Evolutionary conservation across 352 stramenopile genomes (phyloP).

Genomic region (Phytopythium cucurbitacearum): DNA sequence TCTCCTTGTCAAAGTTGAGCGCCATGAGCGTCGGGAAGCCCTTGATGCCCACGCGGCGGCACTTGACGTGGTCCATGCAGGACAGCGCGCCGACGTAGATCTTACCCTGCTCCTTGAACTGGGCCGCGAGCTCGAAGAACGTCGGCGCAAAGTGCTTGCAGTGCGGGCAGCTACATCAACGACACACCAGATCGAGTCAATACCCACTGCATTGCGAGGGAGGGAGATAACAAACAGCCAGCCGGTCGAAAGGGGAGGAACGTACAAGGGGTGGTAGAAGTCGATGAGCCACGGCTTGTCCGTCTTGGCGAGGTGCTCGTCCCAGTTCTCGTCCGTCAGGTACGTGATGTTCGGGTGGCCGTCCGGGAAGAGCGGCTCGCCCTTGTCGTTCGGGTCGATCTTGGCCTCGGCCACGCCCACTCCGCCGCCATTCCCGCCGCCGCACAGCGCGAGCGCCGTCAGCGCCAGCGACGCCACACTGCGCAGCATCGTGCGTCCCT

Average conservation of each 20-base stretch:
- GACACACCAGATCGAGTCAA: not conserved
- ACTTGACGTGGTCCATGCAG: constrained; percentile 87
- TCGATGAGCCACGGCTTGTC: constrained; percentile 81
- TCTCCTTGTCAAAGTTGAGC: constrained; percentile 76
- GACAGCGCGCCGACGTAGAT: constrained; percentile 75
- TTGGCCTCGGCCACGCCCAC: constrained; percentile 14
- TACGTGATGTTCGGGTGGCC: constrained; percentile 85
- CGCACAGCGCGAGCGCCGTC: constrained; percentile 11
- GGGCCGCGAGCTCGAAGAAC: constrained; percentile 58
- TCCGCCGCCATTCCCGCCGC: not conserved
- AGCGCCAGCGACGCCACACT: constrained; percentile 10
- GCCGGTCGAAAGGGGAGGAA: constrained; percentile 1
- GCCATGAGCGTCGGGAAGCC: constrained; percentile 78
- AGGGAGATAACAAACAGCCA: not conserved
- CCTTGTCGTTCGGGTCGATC: constrained; percentile 71
- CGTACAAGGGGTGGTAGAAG: constrained; percentile 87
- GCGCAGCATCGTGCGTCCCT: too few relatives aligned
- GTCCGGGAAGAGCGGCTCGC: constrained; percentile 70
- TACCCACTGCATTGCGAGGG: not conserved
- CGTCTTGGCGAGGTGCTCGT: constrained; percentile 62
- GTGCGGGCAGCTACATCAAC: constrained; percentile 55
- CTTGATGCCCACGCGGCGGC: constrained; percentile 69
- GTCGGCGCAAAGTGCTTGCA: constrained; percentile 75
- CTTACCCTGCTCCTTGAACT: constrained; percentile 65
- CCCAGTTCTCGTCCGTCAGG: constrained; percentile 82